Evolutionary conservation across 345 rosid genomes (phyloP).

Genomic region (Gossypium thurberi): DNA sequence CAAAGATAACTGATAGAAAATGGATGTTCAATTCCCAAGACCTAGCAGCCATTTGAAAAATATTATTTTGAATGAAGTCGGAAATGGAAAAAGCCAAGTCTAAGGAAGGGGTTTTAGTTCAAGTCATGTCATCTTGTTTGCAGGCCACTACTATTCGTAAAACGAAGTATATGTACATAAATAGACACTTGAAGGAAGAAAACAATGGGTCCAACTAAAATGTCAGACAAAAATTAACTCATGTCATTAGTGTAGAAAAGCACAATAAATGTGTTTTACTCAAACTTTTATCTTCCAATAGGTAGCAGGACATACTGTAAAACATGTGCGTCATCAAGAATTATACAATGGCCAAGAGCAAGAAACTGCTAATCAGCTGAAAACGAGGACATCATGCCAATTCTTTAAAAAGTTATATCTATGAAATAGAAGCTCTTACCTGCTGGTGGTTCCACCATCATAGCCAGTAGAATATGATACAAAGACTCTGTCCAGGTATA

Average conservation of each 20-base stretch:
- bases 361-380: neutral
- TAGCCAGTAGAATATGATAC: slow-evolving; percentile 84
- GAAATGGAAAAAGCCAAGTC: neutral
- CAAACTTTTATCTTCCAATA: neutral
- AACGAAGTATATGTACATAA: neutral
- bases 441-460: slow-evolving; percentile 87
- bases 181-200: neutral
- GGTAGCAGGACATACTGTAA: neutral
- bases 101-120: neutral
- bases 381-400: neutral
- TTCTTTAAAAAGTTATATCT: neutral
- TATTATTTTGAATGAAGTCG: neutral
- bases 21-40: neutral
- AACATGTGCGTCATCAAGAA: neutral
- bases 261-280: neutral
- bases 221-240: neutral
- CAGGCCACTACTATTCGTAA: neutral
- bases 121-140: neutral
- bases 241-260: neutral
- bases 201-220: neutral
- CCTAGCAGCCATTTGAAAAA: neutral
- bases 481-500: slow-evolving; percentile 73
- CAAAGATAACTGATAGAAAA: neutral
- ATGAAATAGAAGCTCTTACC: slow-evolving; percentile 33
- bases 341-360: neutral